phyloP scores from a whole-genome alignment of 1,284 basidiomycete genomes.

The Calocybe gambosa region DNA sequence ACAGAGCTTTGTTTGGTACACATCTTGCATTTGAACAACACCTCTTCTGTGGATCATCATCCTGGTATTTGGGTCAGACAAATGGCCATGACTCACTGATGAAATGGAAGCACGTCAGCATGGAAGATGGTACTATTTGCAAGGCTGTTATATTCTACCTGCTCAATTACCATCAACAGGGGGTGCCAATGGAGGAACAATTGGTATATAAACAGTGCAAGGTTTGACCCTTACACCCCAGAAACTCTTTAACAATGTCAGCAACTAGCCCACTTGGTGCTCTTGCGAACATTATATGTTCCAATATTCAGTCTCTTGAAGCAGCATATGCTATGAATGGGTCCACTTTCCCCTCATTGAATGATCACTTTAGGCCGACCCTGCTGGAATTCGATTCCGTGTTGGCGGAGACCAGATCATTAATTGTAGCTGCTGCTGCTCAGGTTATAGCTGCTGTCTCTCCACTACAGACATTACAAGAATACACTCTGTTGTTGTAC shows the following conservation, averaged over 20 bases:
- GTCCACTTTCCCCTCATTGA: constrained; percentile 5
- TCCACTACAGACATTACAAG: constrained; percentile 4
- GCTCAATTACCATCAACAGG: too few relatives aligned
- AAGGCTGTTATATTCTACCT: too few relatives aligned
- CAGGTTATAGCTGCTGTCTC: constrained; percentile 9
- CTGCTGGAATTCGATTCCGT: constrained; percentile 7
- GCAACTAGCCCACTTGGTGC: constrained; percentile 5
- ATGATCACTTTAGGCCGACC: constrained; percentile 6
- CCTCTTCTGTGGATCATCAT: too few relatives aligned
- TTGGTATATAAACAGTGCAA: too few relatives aligned
- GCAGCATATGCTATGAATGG: constrained; percentile 4
- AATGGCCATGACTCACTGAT: too few relatives aligned
- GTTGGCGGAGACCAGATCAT: constrained; percentile 1
- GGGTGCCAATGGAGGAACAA: too few relatives aligned
- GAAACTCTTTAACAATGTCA: too few relatives aligned
- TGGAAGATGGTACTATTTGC: background rate
- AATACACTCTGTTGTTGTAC: constrained; percentile 8
- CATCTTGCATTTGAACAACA: too few relatives aligned
- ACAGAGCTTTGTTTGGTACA: too few relatives aligned
- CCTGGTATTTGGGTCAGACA: too few relatives aligned
- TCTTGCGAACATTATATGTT: constrained; percentile 6
- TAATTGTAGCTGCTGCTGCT: constrained; percentile 10
- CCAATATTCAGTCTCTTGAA: constrained; percentile 7
- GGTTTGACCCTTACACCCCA: too few relatives aligned
- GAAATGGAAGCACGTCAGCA: background rate